A percentile compares a stretch with the other conserved stretches of the same genome.
Evolutionary conservation across 2,329 filamentous ascomycete species (phyloP).

Genomic region (Macroventuria anomochaeta): DNA sequence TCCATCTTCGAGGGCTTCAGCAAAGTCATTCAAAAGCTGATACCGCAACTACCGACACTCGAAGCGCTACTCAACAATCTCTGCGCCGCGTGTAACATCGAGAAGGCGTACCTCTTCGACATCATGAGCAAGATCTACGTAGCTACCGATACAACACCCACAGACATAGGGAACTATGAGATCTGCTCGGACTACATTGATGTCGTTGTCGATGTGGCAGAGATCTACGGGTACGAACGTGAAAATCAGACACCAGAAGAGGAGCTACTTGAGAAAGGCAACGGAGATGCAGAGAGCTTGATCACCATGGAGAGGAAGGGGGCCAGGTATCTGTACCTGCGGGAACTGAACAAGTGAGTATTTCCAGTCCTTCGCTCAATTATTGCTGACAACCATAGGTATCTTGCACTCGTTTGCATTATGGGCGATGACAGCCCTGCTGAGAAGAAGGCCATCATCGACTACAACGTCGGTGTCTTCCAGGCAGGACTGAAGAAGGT

Average conservation of each 20-base stretch:
- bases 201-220: conserved; percentile 94
- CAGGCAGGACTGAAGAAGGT: conserved; percentile 80
- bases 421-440: conserved; percentile 84
- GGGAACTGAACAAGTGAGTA: conserved; percentile 70
- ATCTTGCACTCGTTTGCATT: conserved; percentile 81
- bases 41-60: conserved; percentile 89
- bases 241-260: conserved; percentile 25
- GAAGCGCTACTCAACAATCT: conserved; percentile 94
- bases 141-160: conserved; percentile 89
- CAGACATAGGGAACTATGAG: conserved; percentile 95
- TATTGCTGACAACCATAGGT: conserved; percentile 54
- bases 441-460: conserved; percentile 82
- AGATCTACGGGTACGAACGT: conserved; percentile 84
- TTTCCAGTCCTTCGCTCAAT: too few relatives aligned
- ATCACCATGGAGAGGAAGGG: conserved; percentile 66
- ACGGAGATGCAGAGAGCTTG: conserved; percentile 66
- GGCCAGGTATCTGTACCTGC: conserved; percentile 67
- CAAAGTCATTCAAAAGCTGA: conserved; percentile 97
- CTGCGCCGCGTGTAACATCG: conserved; percentile 90
- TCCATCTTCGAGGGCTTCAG: conserved; percentile 98
- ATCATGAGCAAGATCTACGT: conserved; percentile 99
- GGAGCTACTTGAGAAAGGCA: conserved; percentile 50
- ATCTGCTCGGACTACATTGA: conserved; percentile 99
- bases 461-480: conserved; percentile 85
- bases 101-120: conserved; percentile 98